Evolutionary conservation across 306 rosid genomes (phyloP).

Genomic region (Lathyrus sativus): DNA sequence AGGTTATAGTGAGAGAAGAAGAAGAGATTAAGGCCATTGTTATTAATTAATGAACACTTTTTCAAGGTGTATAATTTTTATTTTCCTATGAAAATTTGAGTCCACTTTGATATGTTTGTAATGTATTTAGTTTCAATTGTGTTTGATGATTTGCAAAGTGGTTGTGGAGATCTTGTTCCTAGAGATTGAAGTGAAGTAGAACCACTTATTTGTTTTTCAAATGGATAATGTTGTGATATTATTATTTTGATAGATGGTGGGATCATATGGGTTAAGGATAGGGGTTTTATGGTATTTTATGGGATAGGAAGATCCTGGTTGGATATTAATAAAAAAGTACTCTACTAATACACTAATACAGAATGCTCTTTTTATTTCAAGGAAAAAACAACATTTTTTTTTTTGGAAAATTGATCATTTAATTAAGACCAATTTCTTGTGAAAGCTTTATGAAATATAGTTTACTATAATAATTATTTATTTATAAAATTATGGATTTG

Average conservation of each 20-base stretch:
- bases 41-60: constrained; percentile 37
- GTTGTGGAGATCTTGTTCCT: constrained; percentile 44
- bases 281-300: constrained; percentile 55
- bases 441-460: too few relatives aligned
- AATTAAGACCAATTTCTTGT: background rate
- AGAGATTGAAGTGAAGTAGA: constrained; percentile 40
- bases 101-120: constrained; percentile 32
- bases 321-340: constrained; percentile 14
- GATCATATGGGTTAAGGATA: constrained; percentile 55
- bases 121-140: constrained; percentile 18
- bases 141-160: constrained; percentile 51
- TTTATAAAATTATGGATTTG: too few relatives aligned
- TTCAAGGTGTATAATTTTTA: constrained; percentile 23
- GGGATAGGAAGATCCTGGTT: constrained; percentile 44
- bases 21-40: constrained; percentile 73
- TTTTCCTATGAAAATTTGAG: constrained; percentile 40
- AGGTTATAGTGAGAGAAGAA: constrained; percentile 68
- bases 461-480: too few relatives aligned
- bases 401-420: background rate
- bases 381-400: background rate
- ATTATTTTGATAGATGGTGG: background rate
- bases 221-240: constrained; percentile 49
- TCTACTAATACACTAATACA: background rate
- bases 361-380: constrained; percentile 1
- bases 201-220: constrained; percentile 56